Conservation (phyloP, 2,329 filamentous ascomycete genomes). For the Intubia oerlemansii region DNA sequence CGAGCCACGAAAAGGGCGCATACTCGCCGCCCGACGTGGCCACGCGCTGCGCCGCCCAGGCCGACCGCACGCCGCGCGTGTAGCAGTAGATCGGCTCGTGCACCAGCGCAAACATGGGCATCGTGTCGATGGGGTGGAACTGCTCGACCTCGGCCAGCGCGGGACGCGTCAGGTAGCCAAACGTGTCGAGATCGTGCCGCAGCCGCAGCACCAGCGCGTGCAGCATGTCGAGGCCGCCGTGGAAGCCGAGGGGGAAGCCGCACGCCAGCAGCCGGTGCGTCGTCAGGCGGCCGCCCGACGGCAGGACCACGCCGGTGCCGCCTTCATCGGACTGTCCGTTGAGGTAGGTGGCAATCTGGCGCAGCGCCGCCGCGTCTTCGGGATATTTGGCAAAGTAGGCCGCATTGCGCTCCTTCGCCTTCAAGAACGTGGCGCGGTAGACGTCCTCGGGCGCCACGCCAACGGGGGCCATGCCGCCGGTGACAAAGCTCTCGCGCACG, state of each 20-base stretch:
- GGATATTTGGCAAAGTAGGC: constrained; percentile 74
- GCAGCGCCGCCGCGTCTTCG: constrained; percentile 50
- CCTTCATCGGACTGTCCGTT: constrained; percentile 27
- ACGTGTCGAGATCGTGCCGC: constrained; percentile 50
- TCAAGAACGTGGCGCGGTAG: constrained; percentile 50
- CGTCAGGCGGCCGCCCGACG: constrained; percentile 52
- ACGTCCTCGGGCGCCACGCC: constrained; percentile 51
- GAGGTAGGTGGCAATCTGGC: constrained; percentile 44
- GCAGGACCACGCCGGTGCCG: constrained; percentile 22
- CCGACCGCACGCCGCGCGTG: constrained; percentile 35
- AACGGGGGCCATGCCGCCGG: constrained; percentile 65
- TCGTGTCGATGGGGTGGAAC: constrained; percentile 47
- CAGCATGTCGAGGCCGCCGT: constrained; percentile 56
- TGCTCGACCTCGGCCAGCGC: constrained; percentile 49
- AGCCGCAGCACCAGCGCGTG: constrained; percentile 54
- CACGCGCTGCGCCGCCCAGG: constrained; percentile 55
- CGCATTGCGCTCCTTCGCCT: constrained; percentile 49
- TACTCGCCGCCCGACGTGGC: constrained; percentile 21
- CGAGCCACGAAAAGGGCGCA: constrained; percentile 30
- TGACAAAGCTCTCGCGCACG: constrained; percentile 63
- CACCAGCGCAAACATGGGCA: constrained; percentile 65
- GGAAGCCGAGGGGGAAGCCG: constrained; percentile 57
- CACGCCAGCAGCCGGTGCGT: constrained; percentile 55
- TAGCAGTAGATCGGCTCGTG: constrained; percentile 81
- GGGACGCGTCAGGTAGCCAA: constrained; percentile 53